Evolutionary conservation across 352 stramenopile genomes (phyloP).

Genomic region (Thalassiosira mediterranea): DNA sequence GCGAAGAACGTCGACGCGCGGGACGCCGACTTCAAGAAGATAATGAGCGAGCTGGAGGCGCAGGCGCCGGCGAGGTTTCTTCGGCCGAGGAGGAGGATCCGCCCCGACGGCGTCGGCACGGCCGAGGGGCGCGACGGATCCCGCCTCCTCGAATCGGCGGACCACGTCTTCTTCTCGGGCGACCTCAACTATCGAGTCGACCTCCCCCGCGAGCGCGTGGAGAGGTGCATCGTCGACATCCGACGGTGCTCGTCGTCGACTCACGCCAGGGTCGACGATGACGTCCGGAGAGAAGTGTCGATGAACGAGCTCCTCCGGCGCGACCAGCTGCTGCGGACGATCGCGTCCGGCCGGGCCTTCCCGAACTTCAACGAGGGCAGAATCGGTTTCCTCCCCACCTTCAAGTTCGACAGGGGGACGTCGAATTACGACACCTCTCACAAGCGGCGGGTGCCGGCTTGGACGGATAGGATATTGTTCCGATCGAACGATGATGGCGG

Average conservation of each 20-base stretch:
- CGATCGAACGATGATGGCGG: no score
- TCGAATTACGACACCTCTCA: slow-evolving; percentile 91
- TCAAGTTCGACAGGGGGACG: slow-evolving; percentile 93
- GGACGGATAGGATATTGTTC: slow-evolving; percentile 94
- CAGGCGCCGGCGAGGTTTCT: slow-evolving; percentile 73
- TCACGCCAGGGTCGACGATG: slow-evolving; percentile 5
- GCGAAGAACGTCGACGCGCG: slow-evolving; percentile 87
- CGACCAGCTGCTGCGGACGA: slow-evolving; percentile 90
- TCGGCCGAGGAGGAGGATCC: slow-evolving; percentile 29
- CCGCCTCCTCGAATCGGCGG: slow-evolving; percentile 81
- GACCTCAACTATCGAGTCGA: slow-evolving; percentile 95
- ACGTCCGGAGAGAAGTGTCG: no score
- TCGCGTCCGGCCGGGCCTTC: slow-evolving; percentile 88
- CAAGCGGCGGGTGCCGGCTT: slow-evolving; percentile 94
- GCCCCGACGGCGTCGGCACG: slow-evolving; percentile 29
- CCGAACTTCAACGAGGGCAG: slow-evolving; percentile 89
- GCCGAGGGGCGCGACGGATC: slow-evolving; percentile 29
- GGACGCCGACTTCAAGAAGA: slow-evolving; percentile 89
- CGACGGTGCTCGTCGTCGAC: slow-evolving; percentile 24
- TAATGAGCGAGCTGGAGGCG: slow-evolving; percentile 73
- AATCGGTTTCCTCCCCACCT: slow-evolving; percentile 92
- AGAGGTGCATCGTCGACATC: slow-evolving; percentile 83
- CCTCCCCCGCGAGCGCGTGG: slow-evolving; percentile 88
- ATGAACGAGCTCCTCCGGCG: slow-evolving; percentile 86
- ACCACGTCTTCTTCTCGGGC: slow-evolving; percentile 92